Evolutionary conservation across 2,329 filamentous ascomycete species (phyloP).

Genomic region (Calonectria honghensis): DNA sequence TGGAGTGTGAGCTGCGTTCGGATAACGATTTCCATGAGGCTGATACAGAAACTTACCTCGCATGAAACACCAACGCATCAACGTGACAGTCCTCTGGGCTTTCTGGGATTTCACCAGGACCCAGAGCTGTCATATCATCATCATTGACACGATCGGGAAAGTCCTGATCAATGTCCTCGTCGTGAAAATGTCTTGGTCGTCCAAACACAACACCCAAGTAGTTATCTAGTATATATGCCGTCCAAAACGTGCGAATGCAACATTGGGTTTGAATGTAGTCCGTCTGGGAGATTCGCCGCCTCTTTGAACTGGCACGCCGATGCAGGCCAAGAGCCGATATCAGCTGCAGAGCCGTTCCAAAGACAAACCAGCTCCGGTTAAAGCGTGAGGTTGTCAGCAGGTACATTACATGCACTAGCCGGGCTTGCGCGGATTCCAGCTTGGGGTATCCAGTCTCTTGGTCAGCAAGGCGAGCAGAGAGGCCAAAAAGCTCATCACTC

Average conservation of each 20-base stretch:
- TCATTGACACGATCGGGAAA: constrained; percentile 75
- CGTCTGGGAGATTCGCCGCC: constrained; percentile 35
- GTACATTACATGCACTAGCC: constrained; percentile 75
- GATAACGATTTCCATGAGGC: neutral
- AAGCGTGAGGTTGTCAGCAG: constrained; percentile 75
- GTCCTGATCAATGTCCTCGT: constrained; percentile 78
- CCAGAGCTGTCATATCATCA: constrained; percentile 70
- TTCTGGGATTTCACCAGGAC: constrained; percentile 58
- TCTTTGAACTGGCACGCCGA: constrained; percentile 49
- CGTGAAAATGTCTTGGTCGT: constrained; percentile 75
- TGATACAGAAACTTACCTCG: constrained; percentile 53
- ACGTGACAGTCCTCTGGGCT: constrained; percentile 67
- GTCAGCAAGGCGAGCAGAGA: constrained; percentile 64
- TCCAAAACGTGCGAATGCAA: constrained; percentile 76
- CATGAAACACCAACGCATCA: constrained; percentile 68
- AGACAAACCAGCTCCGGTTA: constrained; percentile 77
- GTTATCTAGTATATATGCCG: constrained; percentile 77
- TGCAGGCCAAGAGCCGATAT: constrained; percentile 65
- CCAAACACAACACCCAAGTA: constrained; percentile 79
- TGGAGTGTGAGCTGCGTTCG: neutral
- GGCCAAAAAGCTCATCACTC: constrained; percentile 66
- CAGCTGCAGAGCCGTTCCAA: constrained; percentile 74
- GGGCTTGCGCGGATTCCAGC: constrained; percentile 74
- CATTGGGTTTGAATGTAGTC: constrained; percentile 71
- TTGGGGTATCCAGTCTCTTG: constrained; percentile 72